These are phyloP conservation scores for Dothiorella sarmentorum DNA, from an alignment of 2,329 filamentous ascomycete species.

Conservation along the genomic window DNA sequence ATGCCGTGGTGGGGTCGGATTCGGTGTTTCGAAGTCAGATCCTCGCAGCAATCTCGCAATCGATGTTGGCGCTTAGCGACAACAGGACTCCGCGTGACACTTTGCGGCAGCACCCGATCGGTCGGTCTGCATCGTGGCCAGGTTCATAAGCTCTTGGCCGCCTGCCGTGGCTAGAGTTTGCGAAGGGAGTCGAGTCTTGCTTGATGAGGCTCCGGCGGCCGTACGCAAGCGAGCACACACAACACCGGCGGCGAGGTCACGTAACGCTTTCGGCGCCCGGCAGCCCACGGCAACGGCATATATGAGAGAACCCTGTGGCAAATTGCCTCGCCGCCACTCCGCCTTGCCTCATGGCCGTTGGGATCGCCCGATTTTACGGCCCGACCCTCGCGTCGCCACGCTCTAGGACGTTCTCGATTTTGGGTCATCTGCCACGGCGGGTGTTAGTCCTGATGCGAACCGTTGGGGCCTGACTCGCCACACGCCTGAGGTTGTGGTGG, in stretches of 20 bases:
- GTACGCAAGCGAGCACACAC: conserved; percentile 5
- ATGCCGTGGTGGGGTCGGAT: conserved; percentile 3
- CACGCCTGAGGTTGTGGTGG: neutral
- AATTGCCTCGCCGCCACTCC: neutral
- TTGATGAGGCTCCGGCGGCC: neutral
- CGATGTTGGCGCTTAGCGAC: neutral
- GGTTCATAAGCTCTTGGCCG: neutral
- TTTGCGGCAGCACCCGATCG: neutral
- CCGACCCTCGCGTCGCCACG: conserved; percentile 5
- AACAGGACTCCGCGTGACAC: neutral
- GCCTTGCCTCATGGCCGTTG: neutral
- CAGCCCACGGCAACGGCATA: neutral
- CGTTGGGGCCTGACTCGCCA: conserved; percentile 3
- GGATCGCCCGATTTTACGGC: conserved; percentile 10
- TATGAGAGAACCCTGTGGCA: neutral
- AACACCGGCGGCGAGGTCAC: neutral
- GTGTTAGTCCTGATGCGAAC: neutral
- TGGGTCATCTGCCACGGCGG: neutral
- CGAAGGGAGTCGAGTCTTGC: neutral
- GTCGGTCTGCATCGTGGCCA: neutral
- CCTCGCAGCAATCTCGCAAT: conserved; percentile 6
- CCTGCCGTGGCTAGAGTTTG: neutral
- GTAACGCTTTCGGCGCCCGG: neutral
- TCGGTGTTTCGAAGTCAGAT: conserved; percentile 1
- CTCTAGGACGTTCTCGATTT: neutral